A percentile compares a stretch with the other conserved stretches of the same genome.
Evolutionary conservation across 352 stramenopile species (phyloP).

Genomic region (Phytopythium chamaehyphon): DNA sequence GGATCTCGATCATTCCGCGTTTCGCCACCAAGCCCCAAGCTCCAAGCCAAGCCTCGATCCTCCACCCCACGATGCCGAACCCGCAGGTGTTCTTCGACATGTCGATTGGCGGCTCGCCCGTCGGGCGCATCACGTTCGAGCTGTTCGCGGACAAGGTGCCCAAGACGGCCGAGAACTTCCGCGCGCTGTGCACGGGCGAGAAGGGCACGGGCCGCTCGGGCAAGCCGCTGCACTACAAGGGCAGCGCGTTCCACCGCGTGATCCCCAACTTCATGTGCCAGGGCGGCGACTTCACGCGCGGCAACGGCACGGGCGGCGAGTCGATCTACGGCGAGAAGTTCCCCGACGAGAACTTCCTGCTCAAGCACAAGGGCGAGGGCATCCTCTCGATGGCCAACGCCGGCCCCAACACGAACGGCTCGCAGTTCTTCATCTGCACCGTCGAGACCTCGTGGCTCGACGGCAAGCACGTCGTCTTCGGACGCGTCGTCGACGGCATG

Average conservation of each 20-base stretch:
- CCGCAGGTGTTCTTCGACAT: constrained; percentile 98
- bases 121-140: constrained; percentile 89
- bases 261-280: constrained; percentile 96
- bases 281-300: constrained; percentile 95
- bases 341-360: constrained; percentile 97
- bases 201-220: constrained; percentile 80
- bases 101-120: constrained; percentile 88
- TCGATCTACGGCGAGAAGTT: constrained; percentile 94
- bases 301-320: constrained; percentile 95
- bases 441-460: constrained; percentile 89
- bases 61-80: constrained; percentile 71
- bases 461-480: constrained; percentile 94
- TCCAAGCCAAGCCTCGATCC: constrained; percentile 16
- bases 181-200: constrained; percentile 97
- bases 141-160: constrained; percentile 86
- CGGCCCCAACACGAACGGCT: constrained; percentile 96
- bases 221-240: constrained; percentile 85
- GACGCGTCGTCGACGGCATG: constrained; percentile 95
- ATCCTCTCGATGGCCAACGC: constrained; percentile 96
- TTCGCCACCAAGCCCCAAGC: constrained; percentile 27
- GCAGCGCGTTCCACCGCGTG: constrained; percentile 94
- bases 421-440: constrained; percentile 97
- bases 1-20: constrained; percentile 24
- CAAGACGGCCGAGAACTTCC: constrained; percentile 98
- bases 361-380: constrained; percentile 88